Evolutionary conservation across 148 eudicot genomes (phyloP), one percentile per base, ranked within the genome.

Genomic region (Limonium bicolor): DNA sequence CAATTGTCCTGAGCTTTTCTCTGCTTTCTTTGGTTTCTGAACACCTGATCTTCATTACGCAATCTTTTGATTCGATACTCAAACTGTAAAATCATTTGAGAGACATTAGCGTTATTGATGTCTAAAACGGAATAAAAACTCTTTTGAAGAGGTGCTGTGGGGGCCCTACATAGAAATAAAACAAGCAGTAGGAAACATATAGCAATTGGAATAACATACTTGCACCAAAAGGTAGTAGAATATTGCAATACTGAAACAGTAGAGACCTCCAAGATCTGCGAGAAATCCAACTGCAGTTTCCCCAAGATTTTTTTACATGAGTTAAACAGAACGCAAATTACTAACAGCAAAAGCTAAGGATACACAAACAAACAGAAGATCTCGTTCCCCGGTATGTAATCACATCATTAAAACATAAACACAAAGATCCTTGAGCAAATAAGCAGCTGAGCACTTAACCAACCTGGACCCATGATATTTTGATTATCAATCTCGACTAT

Each of bases 211-310:
- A 44, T 52, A 53, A 59, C 94, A 36, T 77, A 88, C 96, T 70
- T 88, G 94, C 25, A 83, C 70, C 78, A 83, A 54, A 25, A 83
- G 45, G 70, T 62, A 88, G 81, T 78, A 82, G 60, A 83, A 88
- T 38, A 88, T 74, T 59, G 80, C 86, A 33, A 83, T 63, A 60
- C 96, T 76, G 37, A 83, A 49, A 76, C 96, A 83, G 53, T 69
- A 83, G 38, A 88, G 79, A 62, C 94, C 97, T 56, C 93, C 92
- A 45, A 88, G 58, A 66, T 88, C 77, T 9, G 95, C 97, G 51
- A 84, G 95, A 51, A 88, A 88, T 78, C 87, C 60, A 69, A 88
- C 97, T 84, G 86, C 86, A 43, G 75, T 34, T 59, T 59, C 61
- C 58, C 57, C 36, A 39, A 57, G n/a, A n/a, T n/a, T n/a, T n/a